These are phyloP conservation scores for Penicillium chermesinum DNA, from an alignment of 495 filamentous ascomycete genomes.

Conservation along the genomic window DNA sequence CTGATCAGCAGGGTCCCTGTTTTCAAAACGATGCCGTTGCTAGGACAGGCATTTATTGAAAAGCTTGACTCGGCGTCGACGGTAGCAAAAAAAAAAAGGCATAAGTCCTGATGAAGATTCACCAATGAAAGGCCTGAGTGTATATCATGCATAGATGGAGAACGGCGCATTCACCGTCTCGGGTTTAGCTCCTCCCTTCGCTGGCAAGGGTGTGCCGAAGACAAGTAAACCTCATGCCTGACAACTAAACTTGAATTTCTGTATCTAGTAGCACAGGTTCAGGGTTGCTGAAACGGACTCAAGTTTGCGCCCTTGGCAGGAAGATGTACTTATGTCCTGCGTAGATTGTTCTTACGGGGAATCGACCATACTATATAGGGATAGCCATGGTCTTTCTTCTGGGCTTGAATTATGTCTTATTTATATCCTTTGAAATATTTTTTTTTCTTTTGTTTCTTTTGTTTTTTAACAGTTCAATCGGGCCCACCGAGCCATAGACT, in stretches of 20 bases:
- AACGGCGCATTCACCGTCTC: conserved; percentile 14
- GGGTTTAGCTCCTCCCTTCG: conserved; percentile 5
- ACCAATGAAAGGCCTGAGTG: conserved; percentile 10
- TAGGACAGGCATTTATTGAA: conserved; percentile 7
- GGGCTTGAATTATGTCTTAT: no score
- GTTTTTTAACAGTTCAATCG: not conserved
- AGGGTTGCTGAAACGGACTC: conserved; percentile 19
- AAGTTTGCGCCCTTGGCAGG: conserved; percentile 3
- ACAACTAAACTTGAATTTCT: no score
- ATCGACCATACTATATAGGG: no score
- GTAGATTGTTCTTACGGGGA: no score
- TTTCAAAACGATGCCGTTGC: conserved; percentile 8
- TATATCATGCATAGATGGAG: conserved; percentile 15
- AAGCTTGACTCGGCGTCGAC: conserved; percentile 14
- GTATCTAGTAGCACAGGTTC: conserved; percentile 6
- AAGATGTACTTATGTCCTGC: no score
- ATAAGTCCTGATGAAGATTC: conserved; percentile 8
- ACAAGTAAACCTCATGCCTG: no score
- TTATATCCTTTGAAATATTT: no score
- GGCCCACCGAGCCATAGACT: no score
- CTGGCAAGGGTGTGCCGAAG: not conserved
- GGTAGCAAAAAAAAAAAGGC: conserved; percentile 9
- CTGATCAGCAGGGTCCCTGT: conserved; percentile 12
- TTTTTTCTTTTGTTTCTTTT: not conserved
- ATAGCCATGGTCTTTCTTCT: no score